Conservation (phyloP, 306 rosid species). For the Vigna angularis region DNA sequence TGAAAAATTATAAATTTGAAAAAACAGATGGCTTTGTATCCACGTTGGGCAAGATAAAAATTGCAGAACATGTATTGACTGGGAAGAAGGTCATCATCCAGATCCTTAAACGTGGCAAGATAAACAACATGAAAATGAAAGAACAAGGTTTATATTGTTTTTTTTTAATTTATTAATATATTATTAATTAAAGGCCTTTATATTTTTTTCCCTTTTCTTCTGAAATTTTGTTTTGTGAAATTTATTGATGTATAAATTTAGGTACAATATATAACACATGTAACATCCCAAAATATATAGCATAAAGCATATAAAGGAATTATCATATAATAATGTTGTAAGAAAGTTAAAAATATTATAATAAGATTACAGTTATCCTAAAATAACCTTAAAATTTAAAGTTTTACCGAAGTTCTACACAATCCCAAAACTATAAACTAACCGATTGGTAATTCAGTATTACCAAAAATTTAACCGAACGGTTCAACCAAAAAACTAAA, state of each 20-base stretch:
- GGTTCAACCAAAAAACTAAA: too few species aligned
- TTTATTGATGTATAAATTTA: neutral
- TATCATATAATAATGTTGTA: too few species aligned
- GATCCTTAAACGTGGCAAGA: slow-evolving; percentile 83
- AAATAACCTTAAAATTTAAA: too few species aligned
- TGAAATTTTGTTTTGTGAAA: neutral
- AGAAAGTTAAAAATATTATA: too few species aligned
- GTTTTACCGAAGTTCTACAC: too few species aligned
- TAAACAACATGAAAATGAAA: slow-evolving; percentile 87
- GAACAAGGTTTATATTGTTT: slow-evolving; percentile 70
- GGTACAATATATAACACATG: too few species aligned
- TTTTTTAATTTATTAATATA: neutral
- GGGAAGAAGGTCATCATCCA: slow-evolving; percentile 89
- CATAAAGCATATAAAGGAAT: too few species aligned
- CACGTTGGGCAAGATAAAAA: slow-evolving; percentile 77
- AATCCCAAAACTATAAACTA: too few species aligned
- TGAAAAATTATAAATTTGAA: slow-evolving; percentile 83
- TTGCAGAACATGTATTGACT: slow-evolving; percentile 84
- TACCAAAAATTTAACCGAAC: too few species aligned
- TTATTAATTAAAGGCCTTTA: neutral
- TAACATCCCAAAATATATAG: too few species aligned
- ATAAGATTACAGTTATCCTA: too few species aligned
- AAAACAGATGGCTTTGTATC: slow-evolving; percentile 88
- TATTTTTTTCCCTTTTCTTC: neutral
- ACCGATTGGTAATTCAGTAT: too few species aligned